Evolutionary conservation across 495 filamentous ascomycete species (phyloP), one percentile per base, ranked within the genome.

Genomic region (Aspergillus carlsbadensis): DNA sequence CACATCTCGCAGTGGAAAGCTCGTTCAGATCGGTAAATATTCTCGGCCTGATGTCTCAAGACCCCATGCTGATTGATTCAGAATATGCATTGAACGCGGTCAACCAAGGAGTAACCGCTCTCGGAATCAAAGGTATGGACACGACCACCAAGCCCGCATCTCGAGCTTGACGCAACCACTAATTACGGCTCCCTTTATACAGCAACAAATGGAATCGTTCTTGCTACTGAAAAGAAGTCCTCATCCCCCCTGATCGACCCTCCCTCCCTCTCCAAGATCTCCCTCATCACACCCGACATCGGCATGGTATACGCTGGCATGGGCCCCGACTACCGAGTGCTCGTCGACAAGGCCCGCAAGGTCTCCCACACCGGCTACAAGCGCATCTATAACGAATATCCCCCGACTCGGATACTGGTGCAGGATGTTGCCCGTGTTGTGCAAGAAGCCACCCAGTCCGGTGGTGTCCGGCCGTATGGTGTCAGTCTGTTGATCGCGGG

Each of bases 371-470:
- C 95, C 43, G 87, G 87, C 72, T 99, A 98, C 85, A 99, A 99
- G 82, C 91, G 94, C 71, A 89, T 99, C 73, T 99, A 99, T 81
- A 99, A 99, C 76, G 94, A 99, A 79, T 99, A 99, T 82, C 94
- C 94, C 13, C 94, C 94, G 10, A 99, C 95, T 24, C 84, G 94
- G 59, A 99, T 99, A 83, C 80, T 99, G 70, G 94, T 99, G 54
- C 94, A 99, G 75, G 95, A 99, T 66, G 93, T 99, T 49, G 94
- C 94, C 41, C 84, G 91, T 61, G 92, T 96, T 54, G 96, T 99
- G 87, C 95, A 99, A 71, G 94, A 99, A 74, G 94, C 94, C 24
- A 99, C 94, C 40, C 94, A 99, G 75, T 93, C 88, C 52, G 94
- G 92, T 71, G 94, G 94, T 82, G 93, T 99, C 53, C 84, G 94